Base-by-base conservation (phyloP, 169 alveolate species). In the Plasmodium vinckei region DNA sequence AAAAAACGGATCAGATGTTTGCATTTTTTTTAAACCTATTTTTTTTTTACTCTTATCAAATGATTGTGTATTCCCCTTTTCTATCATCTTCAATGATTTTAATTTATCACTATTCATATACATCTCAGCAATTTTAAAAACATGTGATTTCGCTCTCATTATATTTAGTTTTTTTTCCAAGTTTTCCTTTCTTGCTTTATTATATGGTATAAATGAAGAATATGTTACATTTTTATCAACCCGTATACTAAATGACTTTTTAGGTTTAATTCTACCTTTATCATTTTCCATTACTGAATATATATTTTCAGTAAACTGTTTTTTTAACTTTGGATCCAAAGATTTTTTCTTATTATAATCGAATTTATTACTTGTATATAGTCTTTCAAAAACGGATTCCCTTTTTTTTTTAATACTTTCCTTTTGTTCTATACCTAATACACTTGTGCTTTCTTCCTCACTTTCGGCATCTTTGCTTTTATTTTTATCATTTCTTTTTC, bases 101-200 rank as follows among this genome's bases (percentile, higher is more conserved):
- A 75, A 61, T 75, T 75, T 60, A 44, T 75, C 88, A 9, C 51
- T 63, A 57, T 69, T 63, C 88, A 75, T 63, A 54, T 61, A 63
- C 27, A n/a, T 44, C 42, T 75, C 88, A 9, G 77, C 88, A 61
- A 75, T 75, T 75, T 75, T 75, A 49, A 75, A 49, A 15, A 75
- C 64, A 54, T 75, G 88, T 13, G 88, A 61, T 68, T 75, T 75
- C 5, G 88, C 73, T 21, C 65, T 75, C 2, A 75, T 75, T 53
- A 75, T 75, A 63, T 75, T 63, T 75, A 61, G 39, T 13, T 71
- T 71, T 42, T 59, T 71, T 71, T 71, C 84, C 69, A 42, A 17
- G 53, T 71, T 71, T 53, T 23, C 13, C 73, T 54, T 75, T 33
- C 77, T 1, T 21, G 64, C 70, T 63, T 75, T 75, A 75, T 75